Percentiles rank a stretch among this genome's conserved stretches.
phyloP scores from a whole-genome alignment of 768 basidiomycete species.

The Termitomyces sp. region DNA sequence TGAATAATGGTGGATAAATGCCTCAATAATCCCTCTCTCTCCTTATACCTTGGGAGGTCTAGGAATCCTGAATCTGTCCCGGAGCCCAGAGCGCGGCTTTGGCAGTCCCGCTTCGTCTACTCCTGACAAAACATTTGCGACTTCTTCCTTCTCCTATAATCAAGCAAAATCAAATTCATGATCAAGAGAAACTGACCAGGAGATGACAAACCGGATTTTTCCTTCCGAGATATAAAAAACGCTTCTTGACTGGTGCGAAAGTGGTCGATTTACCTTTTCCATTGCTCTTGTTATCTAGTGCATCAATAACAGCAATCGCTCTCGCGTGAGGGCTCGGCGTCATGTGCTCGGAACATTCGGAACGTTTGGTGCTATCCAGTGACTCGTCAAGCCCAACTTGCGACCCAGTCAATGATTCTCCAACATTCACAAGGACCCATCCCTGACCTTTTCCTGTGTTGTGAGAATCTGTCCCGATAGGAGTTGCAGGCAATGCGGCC shows the following conservation, averaged over 20 bases:
- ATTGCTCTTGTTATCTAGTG: slow-evolving; percentile 44
- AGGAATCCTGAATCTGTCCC: slow-evolving; percentile 26
- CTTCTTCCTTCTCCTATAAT: background rate
- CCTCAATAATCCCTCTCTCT: slow-evolving; percentile 29
- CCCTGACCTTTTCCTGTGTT: slow-evolving; percentile 39
- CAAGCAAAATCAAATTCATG: background rate
- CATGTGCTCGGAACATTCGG: background rate
- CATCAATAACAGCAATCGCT: slow-evolving; percentile 57
- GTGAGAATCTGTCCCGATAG: background rate
- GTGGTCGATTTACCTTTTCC: slow-evolving; percentile 19
- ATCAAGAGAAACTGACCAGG: background rate
- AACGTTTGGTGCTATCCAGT: background rate
- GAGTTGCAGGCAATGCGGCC: slow-evolving; percentile 12
- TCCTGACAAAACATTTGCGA: background rate
- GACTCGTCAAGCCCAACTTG: slow-evolving; percentile 1
- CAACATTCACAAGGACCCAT: slow-evolving; percentile 65
- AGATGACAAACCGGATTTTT: slow-evolving; percentile 31
- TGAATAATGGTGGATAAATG: background rate
- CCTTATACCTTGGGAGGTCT: slow-evolving; percentile 33
- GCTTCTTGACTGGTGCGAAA: slow-evolving; percentile 13
- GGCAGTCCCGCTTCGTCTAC: background rate
- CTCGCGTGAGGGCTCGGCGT: slow-evolving; percentile 39
- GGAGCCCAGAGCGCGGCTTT: slow-evolving; percentile 23
- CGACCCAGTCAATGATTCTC: slow-evolving; percentile 22
- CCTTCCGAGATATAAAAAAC: slow-evolving; percentile 33